Base-by-base conservation (phyloP, 2,329 filamentous ascomycete species). In the Ceratocystis diversiconidia region DNA sequence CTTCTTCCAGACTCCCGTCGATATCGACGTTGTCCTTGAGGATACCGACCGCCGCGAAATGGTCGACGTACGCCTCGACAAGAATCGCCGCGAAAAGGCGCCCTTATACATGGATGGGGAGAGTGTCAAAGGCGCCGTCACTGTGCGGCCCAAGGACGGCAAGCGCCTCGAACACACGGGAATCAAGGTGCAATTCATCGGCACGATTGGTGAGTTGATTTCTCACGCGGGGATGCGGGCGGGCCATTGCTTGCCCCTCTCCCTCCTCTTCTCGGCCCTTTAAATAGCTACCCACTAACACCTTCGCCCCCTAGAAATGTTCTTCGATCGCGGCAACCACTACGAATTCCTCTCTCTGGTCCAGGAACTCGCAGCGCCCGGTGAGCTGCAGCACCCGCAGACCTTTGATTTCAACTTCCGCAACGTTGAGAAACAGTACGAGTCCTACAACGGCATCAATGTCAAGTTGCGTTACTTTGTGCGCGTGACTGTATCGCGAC, bases 321-420 rank as follows among this genome's bases (percentile, higher is more conserved):
- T 97, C 83, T 99, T 96, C 77, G 94, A 99, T 76, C 90, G 94
- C 73, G 92, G 92, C 72, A 99, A 96, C 76, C 94, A 97, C 79
- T 96, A 99, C 81, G 94, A 99, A 78, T 99, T 99, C 77, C 87
- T 99, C 68, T 96, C 91, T 44, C 85, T 97, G 32, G 92, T 94
- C 72, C 95, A 97, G 77, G 94, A 99, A 78, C 86, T 99, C 50
- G 94, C 94, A 19, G 92, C 94, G 19, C 94, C 94, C 1, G 94
- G 94, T 75, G 94, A 99, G 79, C 88, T 99, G 66, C 94, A 97
- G 75, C 95, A 99, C 77, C 94, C 94, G 55, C 94, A 99, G 79
- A 96, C 92, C 61, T 96, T 96, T 76, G 90, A 95, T 71, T 99
- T 99, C 84, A 95, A 96, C 80, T 99, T 99, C 85, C 97, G 97